phyloP scores from a whole-genome alignment of 2,329 filamentous ascomycete genomes.

The Aspergillus persii region DNA sequence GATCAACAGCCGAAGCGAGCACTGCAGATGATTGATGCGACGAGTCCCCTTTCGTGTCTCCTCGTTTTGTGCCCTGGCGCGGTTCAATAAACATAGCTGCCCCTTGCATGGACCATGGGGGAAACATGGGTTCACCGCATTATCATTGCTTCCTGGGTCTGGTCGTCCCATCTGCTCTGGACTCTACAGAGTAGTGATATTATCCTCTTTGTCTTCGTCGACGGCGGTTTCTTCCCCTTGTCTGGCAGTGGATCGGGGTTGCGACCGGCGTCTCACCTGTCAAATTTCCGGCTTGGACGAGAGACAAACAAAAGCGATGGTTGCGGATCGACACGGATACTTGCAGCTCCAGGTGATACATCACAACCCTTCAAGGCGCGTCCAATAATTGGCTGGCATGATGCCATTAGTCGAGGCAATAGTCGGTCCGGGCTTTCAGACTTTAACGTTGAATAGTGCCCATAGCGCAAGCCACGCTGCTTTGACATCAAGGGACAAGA shows the following conservation, averaged over 20 bases:
- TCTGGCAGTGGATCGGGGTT: not conserved
- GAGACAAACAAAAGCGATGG: constrained; percentile 2
- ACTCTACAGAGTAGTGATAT: not conserved
- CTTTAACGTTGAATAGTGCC: not conserved
- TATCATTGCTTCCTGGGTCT: not conserved
- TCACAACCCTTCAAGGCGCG: constrained; percentile 4
- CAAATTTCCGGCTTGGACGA: constrained; percentile 7
- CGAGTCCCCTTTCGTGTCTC: constrained; percentile 3
- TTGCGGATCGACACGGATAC: constrained; percentile 7
- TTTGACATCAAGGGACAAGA: not conserved
- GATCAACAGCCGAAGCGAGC: not conserved
- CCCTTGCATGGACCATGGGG: constrained; percentile 14
- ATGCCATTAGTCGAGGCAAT: constrained; percentile 2
- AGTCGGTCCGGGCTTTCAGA: not conserved
- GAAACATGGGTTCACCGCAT: constrained; percentile 7
- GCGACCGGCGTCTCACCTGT: constrained; percentile 14
- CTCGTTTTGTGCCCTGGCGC: constrained; percentile 14
- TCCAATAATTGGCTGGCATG: constrained; percentile 7
- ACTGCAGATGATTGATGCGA: not conserved
- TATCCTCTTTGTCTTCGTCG: not conserved
- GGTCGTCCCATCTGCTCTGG: not conserved
- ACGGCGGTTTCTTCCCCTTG: not conserved
- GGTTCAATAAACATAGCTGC: constrained; percentile 7
- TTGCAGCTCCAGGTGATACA: constrained; percentile 3
- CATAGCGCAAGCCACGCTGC: not conserved